A percentile compares a stretch with the other conserved stretches of the same genome.
Evolutionary conservation across 306 rosid genomes (phyloP).

Genomic region (Leucaena leucocephala): DNA sequence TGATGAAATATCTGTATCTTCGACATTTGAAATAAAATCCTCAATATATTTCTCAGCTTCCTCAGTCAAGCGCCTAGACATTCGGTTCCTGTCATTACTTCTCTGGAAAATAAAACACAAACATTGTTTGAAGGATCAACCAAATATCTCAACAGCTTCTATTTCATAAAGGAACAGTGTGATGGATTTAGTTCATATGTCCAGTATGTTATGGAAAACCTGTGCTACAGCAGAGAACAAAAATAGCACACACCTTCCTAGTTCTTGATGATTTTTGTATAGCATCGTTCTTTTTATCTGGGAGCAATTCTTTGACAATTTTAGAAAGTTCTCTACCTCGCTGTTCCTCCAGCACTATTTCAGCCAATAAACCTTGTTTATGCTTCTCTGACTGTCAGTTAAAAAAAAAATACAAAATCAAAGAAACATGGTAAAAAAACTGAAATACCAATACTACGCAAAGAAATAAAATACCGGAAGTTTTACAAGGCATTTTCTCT

Average conservation of each 20-base stretch:
- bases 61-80: constrained; percentile 77
- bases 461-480: background rate
- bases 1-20: constrained; percentile 95
- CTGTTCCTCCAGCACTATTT: constrained; percentile 80
- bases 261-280: constrained; percentile 52
- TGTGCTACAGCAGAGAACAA: constrained; percentile 14
- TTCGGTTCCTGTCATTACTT: constrained; percentile 76
- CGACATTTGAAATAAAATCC: constrained; percentile 93
- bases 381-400: constrained; percentile 79
- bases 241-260: constrained; percentile 61
- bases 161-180: background rate
- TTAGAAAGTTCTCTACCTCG: constrained; percentile 74
- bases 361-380: constrained; percentile 77
- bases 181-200: background rate
- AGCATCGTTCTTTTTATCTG: constrained; percentile 52
- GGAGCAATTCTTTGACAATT: constrained; percentile 66
- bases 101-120: constrained; percentile 50
- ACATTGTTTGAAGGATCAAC: constrained; percentile 21
- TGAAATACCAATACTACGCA: background rate
- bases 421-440: background rate
- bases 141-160: constrained; percentile 5
- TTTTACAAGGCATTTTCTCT: background rate
- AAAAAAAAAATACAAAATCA: background rate
- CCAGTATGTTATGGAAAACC: constrained; percentile 20
- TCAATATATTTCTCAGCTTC: constrained; percentile 92